Base-by-base conservation (phyloP, 2,329 filamentous ascomycete genomes). In the Aciculosporium take region DNA sequence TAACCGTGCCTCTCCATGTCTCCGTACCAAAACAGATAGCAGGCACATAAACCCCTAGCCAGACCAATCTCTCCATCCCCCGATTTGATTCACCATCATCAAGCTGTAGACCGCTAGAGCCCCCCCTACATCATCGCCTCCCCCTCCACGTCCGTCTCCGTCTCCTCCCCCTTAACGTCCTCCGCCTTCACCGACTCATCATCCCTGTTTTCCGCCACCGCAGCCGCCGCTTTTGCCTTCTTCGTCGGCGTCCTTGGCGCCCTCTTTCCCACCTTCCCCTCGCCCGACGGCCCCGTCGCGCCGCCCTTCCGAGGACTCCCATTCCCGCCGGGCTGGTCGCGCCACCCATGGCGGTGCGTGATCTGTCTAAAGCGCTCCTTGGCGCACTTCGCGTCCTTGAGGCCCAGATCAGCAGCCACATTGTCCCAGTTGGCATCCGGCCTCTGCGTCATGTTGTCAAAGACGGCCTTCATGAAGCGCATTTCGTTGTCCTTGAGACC, bases 341-440 rank as follows among this genome's bases (percentile, higher is more conserved):
- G 56, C 64, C 64, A 67, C 40, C 55, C 56, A 43, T 65, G 63
- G 17, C 59, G 60, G 43, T 59, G 52, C 12, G 58, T 58, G 51
- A 67, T 61, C 41, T 62, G 55, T 7, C 61, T 58, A 51, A 64
- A 65, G 25, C 61, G 60, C 44, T 65, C 58, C 40, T 60, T 62
- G 44, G 63, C 63, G 43, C 61, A 65, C 37, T 61, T 64, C 39
- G 54, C 59, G 37, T 64, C 58, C 44, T 65, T 65, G 40, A 67
- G 56, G 3, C 54, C 55, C 12, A 63, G 46, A 10, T 53, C 48
- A 2, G 32, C 7, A 4, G 64, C 65, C 31, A 69, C 58, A 1
- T 52, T 48, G 13, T 60, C 52, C 55, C 60, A 69, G 50, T 69
- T 53, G 23, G 65, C 57, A 7, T 64, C 58, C 6, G 60, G 61